Evolutionary conservation across 2,329 filamentous ascomycete species (phyloP).

Genomic region (Hortaea werneckii): DNA sequence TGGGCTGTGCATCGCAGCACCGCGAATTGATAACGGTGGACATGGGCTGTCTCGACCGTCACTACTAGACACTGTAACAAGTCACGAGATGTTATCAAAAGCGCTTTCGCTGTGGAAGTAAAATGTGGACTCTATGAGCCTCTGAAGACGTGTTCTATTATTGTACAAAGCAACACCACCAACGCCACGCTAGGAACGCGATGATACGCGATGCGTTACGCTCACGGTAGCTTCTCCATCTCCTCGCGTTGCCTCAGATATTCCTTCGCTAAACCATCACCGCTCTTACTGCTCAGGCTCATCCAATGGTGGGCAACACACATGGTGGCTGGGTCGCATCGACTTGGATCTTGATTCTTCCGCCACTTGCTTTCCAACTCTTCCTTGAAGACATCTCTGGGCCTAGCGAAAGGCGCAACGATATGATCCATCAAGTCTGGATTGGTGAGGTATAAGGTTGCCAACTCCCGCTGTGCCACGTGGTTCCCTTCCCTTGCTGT

Average conservation of each 20-base stretch:
- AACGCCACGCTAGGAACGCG: background rate
- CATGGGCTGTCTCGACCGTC: too few species aligned
- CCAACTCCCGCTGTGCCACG: slow-evolving; percentile 83
- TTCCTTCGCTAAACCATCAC: slow-evolving; percentile 72
- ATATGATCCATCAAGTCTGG: slow-evolving; percentile 73
- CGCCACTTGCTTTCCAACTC: slow-evolving; percentile 61
- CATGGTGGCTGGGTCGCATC: slow-evolving; percentile 80
- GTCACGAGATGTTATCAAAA: too few species aligned
- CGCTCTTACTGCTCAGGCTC: slow-evolving; percentile 77
- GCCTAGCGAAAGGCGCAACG: slow-evolving; percentile 72
- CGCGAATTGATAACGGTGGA: too few species aligned
- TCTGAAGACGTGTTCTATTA: too few species aligned
- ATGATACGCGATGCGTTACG: background rate
- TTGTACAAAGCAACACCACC: background rate
- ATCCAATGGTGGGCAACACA: slow-evolving; percentile 97
- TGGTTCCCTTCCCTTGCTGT: slow-evolving; percentile 86
- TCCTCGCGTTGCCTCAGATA: slow-evolving; percentile 65
- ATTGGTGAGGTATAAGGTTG: slow-evolving; percentile 84
- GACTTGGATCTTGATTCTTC: slow-evolving; percentile 47
- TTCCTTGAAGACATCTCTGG: slow-evolving; percentile 82
- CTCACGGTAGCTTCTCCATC: slow-evolving; percentile 38
- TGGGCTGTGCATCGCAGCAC: too few species aligned
- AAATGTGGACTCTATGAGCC: too few species aligned
- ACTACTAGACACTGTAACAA: too few species aligned
- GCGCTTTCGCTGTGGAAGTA: too few species aligned